Conservation (phyloP, 2,329 filamentous ascomycete genomes). For the Chrysoporthe puriensis region DNA sequence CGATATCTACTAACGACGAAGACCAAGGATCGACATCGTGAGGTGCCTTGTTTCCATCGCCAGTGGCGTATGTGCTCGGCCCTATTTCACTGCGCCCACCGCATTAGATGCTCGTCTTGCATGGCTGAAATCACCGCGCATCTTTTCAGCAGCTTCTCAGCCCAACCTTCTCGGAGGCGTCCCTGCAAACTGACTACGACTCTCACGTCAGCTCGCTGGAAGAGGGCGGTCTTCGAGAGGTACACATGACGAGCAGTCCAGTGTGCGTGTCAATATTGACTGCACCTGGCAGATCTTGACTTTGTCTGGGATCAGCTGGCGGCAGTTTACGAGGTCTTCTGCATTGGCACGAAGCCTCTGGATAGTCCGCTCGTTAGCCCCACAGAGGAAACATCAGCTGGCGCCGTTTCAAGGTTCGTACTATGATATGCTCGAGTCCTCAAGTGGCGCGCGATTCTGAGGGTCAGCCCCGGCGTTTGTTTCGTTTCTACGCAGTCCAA, state of each 20-base stretch:
- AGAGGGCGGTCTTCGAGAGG: neutral
- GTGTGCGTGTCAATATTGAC: neutral
- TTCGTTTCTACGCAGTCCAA: conserved; percentile 1
- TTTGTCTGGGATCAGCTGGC: neutral
- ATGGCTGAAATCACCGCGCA: neutral
- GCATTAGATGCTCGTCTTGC: neutral
- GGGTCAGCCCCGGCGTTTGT: neutral
- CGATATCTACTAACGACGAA: neutral
- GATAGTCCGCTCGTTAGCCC: conserved; percentile 2
- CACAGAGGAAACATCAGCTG: conserved; percentile 3
- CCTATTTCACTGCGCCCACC: neutral
- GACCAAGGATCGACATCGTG: neutral
- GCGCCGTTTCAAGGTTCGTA: conserved; percentile 4
- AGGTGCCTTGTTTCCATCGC: neutral
- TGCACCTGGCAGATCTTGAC: neutral
- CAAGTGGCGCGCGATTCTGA: conserved; percentile 10
- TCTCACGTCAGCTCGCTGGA: conserved; percentile 2
- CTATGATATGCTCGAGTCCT: conserved; percentile 1
- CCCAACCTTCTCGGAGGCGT: neutral
- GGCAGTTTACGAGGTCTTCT: conserved; percentile 18
- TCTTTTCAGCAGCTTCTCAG: neutral
- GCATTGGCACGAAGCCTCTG: conserved; percentile 14
- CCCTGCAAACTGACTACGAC: neutral
- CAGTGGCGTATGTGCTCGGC: neutral
- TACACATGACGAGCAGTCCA: neutral